These are phyloP conservation scores for Eucalyptus curtisii DNA, from an alignment of 345 rosid species.

Conservation along the genomic window DNA sequence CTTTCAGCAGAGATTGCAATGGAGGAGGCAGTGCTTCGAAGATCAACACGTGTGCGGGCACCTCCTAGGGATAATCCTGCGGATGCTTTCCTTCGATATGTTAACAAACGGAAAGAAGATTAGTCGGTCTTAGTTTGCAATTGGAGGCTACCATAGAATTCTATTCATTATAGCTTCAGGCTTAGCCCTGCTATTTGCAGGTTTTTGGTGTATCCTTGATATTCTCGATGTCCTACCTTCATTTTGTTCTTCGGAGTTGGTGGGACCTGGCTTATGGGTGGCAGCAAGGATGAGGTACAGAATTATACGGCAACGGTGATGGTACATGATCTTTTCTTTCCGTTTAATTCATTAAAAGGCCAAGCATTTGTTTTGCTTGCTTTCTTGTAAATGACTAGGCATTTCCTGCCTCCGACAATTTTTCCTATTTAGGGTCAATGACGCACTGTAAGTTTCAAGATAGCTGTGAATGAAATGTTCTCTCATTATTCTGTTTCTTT, in stretches of 20 bases:
- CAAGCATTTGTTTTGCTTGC: background rate
- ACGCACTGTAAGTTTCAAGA: background rate
- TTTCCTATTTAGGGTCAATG: background rate
- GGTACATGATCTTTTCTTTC: background rate
- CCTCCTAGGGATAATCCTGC: slow-evolving; percentile 77
- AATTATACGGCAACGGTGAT: background rate
- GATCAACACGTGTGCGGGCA: slow-evolving; percentile 86
- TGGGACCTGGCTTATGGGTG: background rate
- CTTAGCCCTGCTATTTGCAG: background rate
- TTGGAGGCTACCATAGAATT: background rate
- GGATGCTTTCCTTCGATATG: slow-evolving; percentile 63
- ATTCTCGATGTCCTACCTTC: background rate
- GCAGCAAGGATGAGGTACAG: background rate
- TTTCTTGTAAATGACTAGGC: background rate
- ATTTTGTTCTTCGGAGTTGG: background rate
- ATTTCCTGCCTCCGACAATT: background rate
- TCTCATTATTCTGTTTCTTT: background rate
- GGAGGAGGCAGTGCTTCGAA: slow-evolving; percentile 82
- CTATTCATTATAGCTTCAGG: background rate
- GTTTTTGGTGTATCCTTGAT: background rate
- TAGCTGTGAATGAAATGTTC: background rate
- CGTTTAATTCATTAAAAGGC: background rate
- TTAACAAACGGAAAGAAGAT: slow-evolving; percentile 93
- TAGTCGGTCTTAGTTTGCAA: background rate
- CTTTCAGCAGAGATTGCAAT: slow-evolving; percentile 37